These are phyloP conservation scores for Suhomyces wounanorum DNA, from an alignment of 1,139 yeast species.

Conservation along the genomic window DNA sequence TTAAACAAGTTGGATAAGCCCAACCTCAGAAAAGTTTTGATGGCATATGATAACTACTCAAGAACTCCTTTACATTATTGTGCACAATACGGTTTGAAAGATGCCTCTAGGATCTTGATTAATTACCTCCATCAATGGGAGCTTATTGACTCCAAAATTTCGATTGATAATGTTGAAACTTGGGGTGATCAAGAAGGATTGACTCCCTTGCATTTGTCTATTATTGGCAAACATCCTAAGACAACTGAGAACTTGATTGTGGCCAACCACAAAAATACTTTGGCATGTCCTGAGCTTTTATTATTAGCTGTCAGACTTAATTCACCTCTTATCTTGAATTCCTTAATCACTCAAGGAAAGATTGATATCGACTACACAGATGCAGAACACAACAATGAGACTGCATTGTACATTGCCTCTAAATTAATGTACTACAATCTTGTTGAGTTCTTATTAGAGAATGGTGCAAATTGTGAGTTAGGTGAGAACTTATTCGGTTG, in stretches of 20 bases:
- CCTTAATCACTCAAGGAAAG: slow-evolving; percentile 57
- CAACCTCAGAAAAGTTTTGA: slow-evolving; percentile 50
- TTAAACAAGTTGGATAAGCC: slow-evolving; percentile 45
- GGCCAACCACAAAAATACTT: slow-evolving; percentile 34
- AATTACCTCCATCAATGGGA: slow-evolving; percentile 38
- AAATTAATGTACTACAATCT: slow-evolving; percentile 60
- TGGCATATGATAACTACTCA: slow-evolving; percentile 70
- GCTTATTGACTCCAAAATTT: slow-evolving; percentile 37
- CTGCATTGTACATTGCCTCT: slow-evolving; percentile 79
- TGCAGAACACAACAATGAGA: slow-evolving; percentile 63
- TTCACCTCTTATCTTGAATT: slow-evolving; percentile 56
- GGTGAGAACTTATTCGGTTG: slow-evolving; percentile 84
- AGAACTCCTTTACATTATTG: slow-evolving; percentile 92
- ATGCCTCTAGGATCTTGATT: slow-evolving; percentile 59
- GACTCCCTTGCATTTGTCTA: slow-evolving; percentile 83
- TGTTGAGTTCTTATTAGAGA: slow-evolving; percentile 56
- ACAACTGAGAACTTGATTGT: slow-evolving; percentile 65
- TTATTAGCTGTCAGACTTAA: slow-evolving; percentile 74
- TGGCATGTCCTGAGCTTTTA: slow-evolving; percentile 53
- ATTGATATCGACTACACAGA: slow-evolving; percentile 68
- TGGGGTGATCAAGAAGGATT: slow-evolving; percentile 88
- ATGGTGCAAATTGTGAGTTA: slow-evolving; percentile 72
- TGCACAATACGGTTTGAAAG: slow-evolving; percentile 80
- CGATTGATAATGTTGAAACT: slow-evolving; percentile 57
- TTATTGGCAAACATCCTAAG: slow-evolving; percentile 78